phyloP scores from a whole-genome alignment of 768 basidiomycete species.

The Trametes coccinea region DNA sequence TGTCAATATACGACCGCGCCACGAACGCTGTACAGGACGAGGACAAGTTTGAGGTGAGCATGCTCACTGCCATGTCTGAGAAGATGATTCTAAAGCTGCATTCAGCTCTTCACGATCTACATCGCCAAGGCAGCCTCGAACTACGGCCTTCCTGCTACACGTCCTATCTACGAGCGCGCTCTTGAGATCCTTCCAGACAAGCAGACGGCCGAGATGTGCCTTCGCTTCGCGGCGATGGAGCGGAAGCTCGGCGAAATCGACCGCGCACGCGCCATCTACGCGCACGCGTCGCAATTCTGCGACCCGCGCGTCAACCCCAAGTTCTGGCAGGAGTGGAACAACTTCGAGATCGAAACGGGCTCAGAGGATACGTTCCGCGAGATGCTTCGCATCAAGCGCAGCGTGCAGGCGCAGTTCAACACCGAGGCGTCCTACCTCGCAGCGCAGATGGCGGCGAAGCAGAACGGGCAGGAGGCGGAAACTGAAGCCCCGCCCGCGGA shows the following conservation, averaged over 20 bases:
- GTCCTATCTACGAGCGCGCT: conserved; percentile 95
- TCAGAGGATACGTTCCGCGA: conserved; percentile 98
- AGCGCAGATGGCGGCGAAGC: conserved; percentile 70
- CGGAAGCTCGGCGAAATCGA: conserved; percentile 99
- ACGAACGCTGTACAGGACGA: conserved; percentile 81
- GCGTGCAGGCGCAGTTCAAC: conserved; percentile 98
- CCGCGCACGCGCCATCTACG: conserved; percentile 93
- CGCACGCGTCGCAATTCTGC: conserved; percentile 98
- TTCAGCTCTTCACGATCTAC: conserved; percentile 93
- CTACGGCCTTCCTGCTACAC: conserved; percentile 93
- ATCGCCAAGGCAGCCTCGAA: conserved; percentile 96
- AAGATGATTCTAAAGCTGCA: conserved; percentile 1
- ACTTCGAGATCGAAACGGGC: conserved; percentile 97
- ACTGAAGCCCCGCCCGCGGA: conserved; percentile 48
- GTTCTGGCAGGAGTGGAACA: conserved; percentile 98
- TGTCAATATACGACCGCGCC: conserved; percentile 94
- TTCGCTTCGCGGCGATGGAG: conserved; percentile 93
- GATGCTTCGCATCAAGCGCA: conserved; percentile 94
- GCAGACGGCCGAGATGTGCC: conserved; percentile 96
- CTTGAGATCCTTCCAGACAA: conserved; percentile 90
- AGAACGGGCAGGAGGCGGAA: conserved; percentile 41
- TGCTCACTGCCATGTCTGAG: not conserved
- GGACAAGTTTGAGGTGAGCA: conserved; percentile 89
- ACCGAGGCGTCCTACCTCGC: conserved; percentile 93
- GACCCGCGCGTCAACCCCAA: conserved; percentile 89